phyloP scores from a whole-genome alignment of 139 green algal species.

The Coccomyxa sp. region DNA sequence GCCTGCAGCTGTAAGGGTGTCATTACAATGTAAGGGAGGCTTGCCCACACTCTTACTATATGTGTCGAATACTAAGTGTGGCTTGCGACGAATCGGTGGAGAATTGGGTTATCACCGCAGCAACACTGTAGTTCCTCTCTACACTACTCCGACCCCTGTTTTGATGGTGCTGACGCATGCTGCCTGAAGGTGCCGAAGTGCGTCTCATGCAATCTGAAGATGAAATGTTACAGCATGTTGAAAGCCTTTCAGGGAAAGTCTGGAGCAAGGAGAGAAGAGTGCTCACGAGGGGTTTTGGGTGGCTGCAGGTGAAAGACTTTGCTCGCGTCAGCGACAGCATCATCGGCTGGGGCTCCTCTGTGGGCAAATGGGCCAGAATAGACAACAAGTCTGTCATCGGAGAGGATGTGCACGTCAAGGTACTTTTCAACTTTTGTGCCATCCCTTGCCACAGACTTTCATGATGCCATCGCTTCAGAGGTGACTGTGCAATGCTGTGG shows the following conservation, averaged over 20 bases:
- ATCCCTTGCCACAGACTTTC: background rate
- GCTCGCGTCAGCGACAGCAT: conserved; percentile 82
- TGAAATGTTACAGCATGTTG: background rate
- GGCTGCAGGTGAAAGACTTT: conserved; percentile 56
- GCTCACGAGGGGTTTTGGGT: background rate
- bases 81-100: too few species aligned
- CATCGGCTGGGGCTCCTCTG: conserved; percentile 80
- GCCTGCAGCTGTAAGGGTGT: too few species aligned
- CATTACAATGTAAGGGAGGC: too few species aligned
- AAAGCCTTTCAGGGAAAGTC: background rate
- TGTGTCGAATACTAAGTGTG: too few species aligned
- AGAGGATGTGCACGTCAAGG: conserved; percentile 83
- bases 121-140: too few species aligned
- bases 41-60: too few species aligned
- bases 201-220: background rate
- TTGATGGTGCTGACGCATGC: too few species aligned
- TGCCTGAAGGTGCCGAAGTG: too few species aligned
- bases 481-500: background rate
- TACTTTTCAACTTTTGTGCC: conserved; percentile 7
- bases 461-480: background rate
- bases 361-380: conserved; percentile 84
- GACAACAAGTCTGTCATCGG: conserved; percentile 93
- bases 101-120: too few species aligned
- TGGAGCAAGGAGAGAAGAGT: background rate
- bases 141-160: too few species aligned